phyloP scores from a whole-genome alignment of 2,329 filamentous ascomycete genomes.

The Pseudopithomyces chartarum region DNA sequence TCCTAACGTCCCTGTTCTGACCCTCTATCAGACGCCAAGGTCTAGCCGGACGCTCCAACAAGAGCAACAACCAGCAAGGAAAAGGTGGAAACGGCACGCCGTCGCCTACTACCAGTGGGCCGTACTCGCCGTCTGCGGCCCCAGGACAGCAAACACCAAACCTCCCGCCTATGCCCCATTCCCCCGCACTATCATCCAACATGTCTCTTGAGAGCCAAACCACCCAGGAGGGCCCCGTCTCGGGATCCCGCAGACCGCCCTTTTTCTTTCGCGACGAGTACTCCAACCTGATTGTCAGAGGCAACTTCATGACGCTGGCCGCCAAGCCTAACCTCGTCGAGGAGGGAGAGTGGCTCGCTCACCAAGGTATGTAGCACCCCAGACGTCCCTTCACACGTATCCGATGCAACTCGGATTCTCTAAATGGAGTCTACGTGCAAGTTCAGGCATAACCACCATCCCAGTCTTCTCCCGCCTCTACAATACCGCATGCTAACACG shows the following conservation, averaged over 20 bases:
- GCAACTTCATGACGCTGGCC: slow-evolving; percentile 95
- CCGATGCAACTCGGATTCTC: neutral
- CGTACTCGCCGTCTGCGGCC: slow-evolving; percentile 42
- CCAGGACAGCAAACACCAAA: slow-evolving; percentile 38
- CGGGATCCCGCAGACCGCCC: slow-evolving; percentile 68
- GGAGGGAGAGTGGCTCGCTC: slow-evolving; percentile 92
- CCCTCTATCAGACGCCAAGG: slow-evolving; percentile 44
- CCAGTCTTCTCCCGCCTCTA: too few species aligned
- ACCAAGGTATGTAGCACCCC: slow-evolving; percentile 71
- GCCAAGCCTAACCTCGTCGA: slow-evolving; percentile 92
- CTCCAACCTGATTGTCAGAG: slow-evolving; percentile 88
- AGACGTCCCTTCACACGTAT: slow-evolving; percentile 23
- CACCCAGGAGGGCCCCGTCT: slow-evolving; percentile 45
- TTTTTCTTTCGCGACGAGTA: slow-evolving; percentile 77
- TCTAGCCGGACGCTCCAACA: slow-evolving; percentile 50
- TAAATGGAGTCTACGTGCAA: too few species aligned
- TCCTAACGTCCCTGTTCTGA: slow-evolving; percentile 22
- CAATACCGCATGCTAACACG: slow-evolving; percentile 22
- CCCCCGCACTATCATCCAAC: slow-evolving; percentile 44
- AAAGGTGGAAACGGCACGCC: slow-evolving; percentile 42
- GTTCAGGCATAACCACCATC: too few species aligned
- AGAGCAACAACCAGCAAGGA: slow-evolving; percentile 42
- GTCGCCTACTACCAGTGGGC: slow-evolving; percentile 37
- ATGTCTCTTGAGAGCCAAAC: slow-evolving; percentile 70
- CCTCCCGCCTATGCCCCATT: slow-evolving; percentile 44